Conservation (phyloP, 2,329 filamentous ascomycete species). For the Nemania diffusa region DNA sequence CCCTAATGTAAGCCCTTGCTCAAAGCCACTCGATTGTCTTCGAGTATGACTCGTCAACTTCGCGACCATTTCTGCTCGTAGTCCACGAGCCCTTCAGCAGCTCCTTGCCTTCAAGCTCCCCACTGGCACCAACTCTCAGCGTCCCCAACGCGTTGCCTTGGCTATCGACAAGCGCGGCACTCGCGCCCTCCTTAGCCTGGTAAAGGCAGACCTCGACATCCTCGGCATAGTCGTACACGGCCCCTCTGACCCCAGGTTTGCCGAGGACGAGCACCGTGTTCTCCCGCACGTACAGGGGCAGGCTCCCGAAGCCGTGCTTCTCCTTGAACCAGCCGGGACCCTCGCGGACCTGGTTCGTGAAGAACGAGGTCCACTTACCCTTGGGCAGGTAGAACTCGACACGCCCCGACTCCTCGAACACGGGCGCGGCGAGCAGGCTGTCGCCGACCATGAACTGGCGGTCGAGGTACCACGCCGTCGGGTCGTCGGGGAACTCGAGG, state of each 20-base stretch:
- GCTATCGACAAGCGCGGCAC: constrained; percentile 55
- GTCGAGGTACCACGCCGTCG: constrained; percentile 74
- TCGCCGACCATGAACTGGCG: constrained; percentile 79
- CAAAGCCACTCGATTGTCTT: constrained; percentile 43
- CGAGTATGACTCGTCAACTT: constrained; percentile 38
- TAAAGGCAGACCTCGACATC: constrained; percentile 62
- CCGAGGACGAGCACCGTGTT: constrained; percentile 61
- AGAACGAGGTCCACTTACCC: constrained; percentile 60
- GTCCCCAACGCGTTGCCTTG: constrained; percentile 55
- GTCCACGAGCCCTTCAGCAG: constrained; percentile 53
- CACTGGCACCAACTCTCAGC: constrained; percentile 54
- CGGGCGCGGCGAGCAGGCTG: constrained; percentile 68
- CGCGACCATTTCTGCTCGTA: constrained; percentile 37
- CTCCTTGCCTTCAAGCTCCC: constrained; percentile 53
- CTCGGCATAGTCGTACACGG: constrained; percentile 60
- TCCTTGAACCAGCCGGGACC: constrained; percentile 69
- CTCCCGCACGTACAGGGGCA: constrained; percentile 69
- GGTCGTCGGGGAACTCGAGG: constrained; percentile 76
- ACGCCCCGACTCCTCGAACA: constrained; percentile 75
- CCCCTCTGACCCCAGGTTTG: constrained; percentile 52
- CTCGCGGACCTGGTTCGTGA: constrained; percentile 60
- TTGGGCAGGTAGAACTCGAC: constrained; percentile 73
- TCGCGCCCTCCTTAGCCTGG: constrained; percentile 54
- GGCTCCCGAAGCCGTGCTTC: constrained; percentile 66
- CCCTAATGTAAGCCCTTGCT: not conserved